Percentiles rank a stretch among this genome's conserved stretches.
Conservation (phyloP, 1,284 basidiomycete species). For the Porphyrellus sp. region DNA sequence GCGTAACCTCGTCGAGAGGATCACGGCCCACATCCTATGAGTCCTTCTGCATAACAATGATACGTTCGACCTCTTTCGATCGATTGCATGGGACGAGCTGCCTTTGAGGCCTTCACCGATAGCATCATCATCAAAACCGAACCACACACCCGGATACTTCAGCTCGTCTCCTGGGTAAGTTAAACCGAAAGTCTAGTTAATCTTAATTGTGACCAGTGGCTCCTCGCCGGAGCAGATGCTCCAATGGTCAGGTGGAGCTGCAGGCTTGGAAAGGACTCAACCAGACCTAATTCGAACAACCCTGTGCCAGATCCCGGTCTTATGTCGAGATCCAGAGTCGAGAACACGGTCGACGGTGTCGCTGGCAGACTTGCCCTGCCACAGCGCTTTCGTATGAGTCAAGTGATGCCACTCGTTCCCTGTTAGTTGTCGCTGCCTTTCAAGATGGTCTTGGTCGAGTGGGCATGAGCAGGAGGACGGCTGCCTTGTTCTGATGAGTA, state of each 20-base stretch:
- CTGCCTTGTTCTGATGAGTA: too few species aligned
- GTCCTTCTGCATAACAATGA: constrained; percentile 69
- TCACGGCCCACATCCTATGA: constrained; percentile 55
- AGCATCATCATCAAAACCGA: constrained; percentile 71
- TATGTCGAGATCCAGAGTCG: constrained; percentile 70
- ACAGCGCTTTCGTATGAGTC: constrained; percentile 6
- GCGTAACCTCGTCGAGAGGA: constrained; percentile 62
- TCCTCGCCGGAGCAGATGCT: constrained; percentile 55
- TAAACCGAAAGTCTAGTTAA: constrained; percentile 77
- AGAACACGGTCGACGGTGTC: constrained; percentile 47
- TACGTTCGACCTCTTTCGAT: constrained; percentile 69
- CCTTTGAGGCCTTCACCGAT: constrained; percentile 51
- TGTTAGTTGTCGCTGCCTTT: too few species aligned
- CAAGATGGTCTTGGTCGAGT: too few species aligned
- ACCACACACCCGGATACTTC: constrained; percentile 80
- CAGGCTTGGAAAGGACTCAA: not conserved
- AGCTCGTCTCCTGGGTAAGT: constrained; percentile 79
- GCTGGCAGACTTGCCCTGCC: constrained; percentile 14
- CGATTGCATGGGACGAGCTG: constrained; percentile 30
- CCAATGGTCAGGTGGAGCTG: constrained; percentile 2
- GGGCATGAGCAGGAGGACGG: not conserved
- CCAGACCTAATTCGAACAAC: constrained; percentile 70
- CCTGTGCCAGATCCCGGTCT: constrained; percentile 76
- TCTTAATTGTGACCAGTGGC: constrained; percentile 60
- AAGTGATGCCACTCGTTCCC: constrained; percentile 10